phyloP scores from a whole-genome alignment of 108 stramenopile genomes.

The Nitzschia inconspicua region DNA sequence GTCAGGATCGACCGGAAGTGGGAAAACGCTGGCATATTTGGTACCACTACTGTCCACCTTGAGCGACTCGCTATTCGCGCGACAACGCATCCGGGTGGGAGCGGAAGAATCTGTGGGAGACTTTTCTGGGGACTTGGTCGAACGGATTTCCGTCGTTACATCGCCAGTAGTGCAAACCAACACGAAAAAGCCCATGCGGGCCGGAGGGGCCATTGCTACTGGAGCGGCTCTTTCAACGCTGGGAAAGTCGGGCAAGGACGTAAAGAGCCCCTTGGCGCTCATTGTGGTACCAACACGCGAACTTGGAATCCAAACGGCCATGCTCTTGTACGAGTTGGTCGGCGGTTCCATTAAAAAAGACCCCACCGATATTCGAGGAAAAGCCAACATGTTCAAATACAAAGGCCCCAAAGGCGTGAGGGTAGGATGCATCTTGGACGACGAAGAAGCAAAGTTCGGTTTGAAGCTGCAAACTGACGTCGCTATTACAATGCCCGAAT shows the following conservation, averaged over 20 bases:
- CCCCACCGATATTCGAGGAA: slow-evolving; percentile 36
- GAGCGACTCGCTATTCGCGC: slow-evolving; percentile 70
- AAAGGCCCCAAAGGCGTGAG: slow-evolving; percentile 85
- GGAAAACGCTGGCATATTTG: slow-evolving; percentile 83
- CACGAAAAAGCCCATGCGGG: slow-evolving; percentile 41
- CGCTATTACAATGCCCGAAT: slow-evolving; percentile 74
- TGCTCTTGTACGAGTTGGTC: slow-evolving; percentile 61
- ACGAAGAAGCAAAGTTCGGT: slow-evolving; percentile 71
- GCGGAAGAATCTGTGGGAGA: slow-evolving; percentile 79
- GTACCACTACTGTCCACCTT: slow-evolving; percentile 72
- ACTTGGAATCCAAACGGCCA: slow-evolving; percentile 86
- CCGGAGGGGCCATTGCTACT: slow-evolving; percentile 37
- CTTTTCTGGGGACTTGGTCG: slow-evolving; percentile 64
- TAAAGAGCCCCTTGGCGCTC: slow-evolving; percentile 75
- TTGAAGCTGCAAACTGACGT: slow-evolving; percentile 86
- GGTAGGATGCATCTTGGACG: slow-evolving; percentile 80
- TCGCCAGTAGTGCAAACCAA: slow-evolving; percentile 57
- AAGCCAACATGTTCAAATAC: slow-evolving; percentile 75
- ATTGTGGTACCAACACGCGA: slow-evolving; percentile 92
- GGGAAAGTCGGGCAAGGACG: slow-evolving; percentile 72
- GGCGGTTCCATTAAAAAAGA: slow-evolving; percentile 65
- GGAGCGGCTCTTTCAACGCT: slow-evolving; percentile 57
- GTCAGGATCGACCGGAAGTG: slow-evolving; percentile 46
- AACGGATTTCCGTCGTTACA: slow-evolving; percentile 64
- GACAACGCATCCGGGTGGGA: slow-evolving; percentile 70